phyloP scores from a whole-genome alignment of 2,329 filamentous ascomycete genomes.

The Taxawa tesnikishii region DNA sequence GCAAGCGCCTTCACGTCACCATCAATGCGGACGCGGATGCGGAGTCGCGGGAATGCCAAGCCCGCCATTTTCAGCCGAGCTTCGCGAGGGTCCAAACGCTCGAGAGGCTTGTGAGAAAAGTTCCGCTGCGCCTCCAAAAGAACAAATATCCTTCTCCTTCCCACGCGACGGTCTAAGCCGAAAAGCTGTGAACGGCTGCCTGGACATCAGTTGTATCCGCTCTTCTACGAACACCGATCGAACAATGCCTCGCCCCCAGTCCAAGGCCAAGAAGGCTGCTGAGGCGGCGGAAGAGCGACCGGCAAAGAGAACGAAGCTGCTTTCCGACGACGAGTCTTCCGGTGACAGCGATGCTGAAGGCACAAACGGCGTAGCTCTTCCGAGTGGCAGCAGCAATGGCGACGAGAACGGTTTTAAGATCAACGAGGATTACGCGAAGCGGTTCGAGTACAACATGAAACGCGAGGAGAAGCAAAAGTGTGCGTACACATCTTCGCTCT shows the following conservation, averaged over 20 bases:
- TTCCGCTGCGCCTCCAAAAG: no score
- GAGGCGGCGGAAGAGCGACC: constrained; percentile 8
- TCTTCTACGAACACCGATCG: no score
- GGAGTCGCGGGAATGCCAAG: no score
- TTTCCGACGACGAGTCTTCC: constrained; percentile 13
- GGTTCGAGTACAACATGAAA: constrained; percentile 97
- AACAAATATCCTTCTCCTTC: no score
- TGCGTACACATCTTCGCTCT: constrained; percentile 25
- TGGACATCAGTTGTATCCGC: no score
- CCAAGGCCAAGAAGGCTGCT: constrained; percentile 4
- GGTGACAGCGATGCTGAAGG: constrained; percentile 13
- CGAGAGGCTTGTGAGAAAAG: no score
- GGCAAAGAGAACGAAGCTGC: constrained; percentile 19
- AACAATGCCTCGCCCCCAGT: constrained; percentile 6
- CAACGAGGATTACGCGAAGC: constrained; percentile 77
- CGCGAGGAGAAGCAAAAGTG: constrained; percentile 68
- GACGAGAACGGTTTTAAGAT: constrained; percentile 61
- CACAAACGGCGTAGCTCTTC: constrained; percentile 12
- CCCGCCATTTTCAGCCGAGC: no score
- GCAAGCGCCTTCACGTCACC: no score
- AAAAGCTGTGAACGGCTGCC: no score
- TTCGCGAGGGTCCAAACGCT: no score
- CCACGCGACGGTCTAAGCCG: no score
- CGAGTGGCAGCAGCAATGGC: constrained; percentile 9
- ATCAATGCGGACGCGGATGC: no score